Evolutionary conservation across 1,139 yeast species (phyloP), one percentile per base, ranked within the genome.

Genomic region (Taphrina deformans): DNA sequence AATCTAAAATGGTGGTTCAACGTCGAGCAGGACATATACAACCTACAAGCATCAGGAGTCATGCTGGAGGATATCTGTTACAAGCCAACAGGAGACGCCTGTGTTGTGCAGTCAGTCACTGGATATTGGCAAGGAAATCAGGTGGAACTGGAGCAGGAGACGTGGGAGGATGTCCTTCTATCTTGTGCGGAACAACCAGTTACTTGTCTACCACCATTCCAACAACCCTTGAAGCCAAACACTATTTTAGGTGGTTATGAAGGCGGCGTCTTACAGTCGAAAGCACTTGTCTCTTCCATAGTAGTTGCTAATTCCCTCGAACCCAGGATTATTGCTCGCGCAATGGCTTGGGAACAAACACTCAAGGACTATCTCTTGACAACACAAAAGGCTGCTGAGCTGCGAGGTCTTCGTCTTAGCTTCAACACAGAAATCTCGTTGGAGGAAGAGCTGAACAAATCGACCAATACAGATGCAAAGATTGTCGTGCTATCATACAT

Each of bases 91-190:
- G 89, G 83, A 2, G 95, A 85, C 12, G 80, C 87, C 0, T 93
- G 99, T 78, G 92, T 87, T 0, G 79, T 93, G n/a, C 96, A 92
- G 73, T 89, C 97, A 1, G 85, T 89, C 67, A 87, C 97, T 0
- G 97, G 92, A 73, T 93, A 92, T 73, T 91, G 90, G 74, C 81
- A 82, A 40, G 96, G 95, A 1, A 82, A 83, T 62, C 76, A 87
- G 5, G 72, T 72, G 14, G 75, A 77, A 33, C 81, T 93, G 3
- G 81, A 81, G 18, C 80, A 80, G 62, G 65, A 71, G 0, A 74
- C 75, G 7, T 92, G 96, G 96, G 73, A 77, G 48, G 71, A 73
- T 1, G 79, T 82, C 66, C 73, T 92, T 14, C 73, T 77, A 64
- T 73, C 76, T 2, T 93, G 99, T 73, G 81, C 96, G 0, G 78